phyloP scores from a whole-genome alignment of 164 flowering plant species.

The Dillenia turbinata region DNA sequence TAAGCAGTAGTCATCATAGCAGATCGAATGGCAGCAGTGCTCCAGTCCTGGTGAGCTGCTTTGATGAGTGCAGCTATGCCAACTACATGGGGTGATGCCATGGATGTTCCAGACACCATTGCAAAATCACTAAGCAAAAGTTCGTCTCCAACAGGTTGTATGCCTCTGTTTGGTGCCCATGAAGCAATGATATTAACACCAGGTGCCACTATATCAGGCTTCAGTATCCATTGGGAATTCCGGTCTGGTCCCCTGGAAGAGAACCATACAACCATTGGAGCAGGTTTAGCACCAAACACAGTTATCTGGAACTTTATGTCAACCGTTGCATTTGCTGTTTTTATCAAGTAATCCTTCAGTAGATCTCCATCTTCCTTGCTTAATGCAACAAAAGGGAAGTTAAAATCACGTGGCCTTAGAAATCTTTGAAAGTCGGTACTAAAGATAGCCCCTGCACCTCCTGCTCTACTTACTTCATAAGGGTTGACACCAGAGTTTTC shows the following conservation, averaged over 20 bases:
- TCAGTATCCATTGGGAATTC: slow-evolving; percentile 10
- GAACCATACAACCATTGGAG: slow-evolving; percentile 15
- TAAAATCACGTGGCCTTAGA: slow-evolving; percentile 12
- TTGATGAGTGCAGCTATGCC: neutral
- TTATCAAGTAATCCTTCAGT: slow-evolving; percentile 14
- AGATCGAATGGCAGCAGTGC: neutral
- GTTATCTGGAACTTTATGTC: slow-evolving; percentile 13
- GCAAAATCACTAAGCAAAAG: slow-evolving; percentile 5
- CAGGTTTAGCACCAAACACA: slow-evolving; percentile 11
- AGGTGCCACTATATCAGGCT: slow-evolving; percentile 14
- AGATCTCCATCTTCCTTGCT: slow-evolving; percentile 16
- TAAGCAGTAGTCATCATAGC: slow-evolving; percentile 1
- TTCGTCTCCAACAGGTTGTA: neutral
- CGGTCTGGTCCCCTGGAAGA: slow-evolving; percentile 14
- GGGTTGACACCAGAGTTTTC: neutral
- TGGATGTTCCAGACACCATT: slow-evolving; percentile 11
- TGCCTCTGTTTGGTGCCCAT: slow-evolving; percentile 3
- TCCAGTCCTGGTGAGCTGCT: slow-evolving; percentile 1
- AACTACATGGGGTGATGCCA: slow-evolving; percentile 6
- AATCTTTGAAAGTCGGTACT: slow-evolving; percentile 8
- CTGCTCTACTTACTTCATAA: slow-evolving; percentile 11
- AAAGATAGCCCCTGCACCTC: slow-evolving; percentile 27
- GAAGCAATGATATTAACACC: slow-evolving; percentile 12
- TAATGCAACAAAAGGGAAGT: slow-evolving; percentile 20
- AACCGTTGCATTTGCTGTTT: slow-evolving; percentile 2